Base-by-base conservation (phyloP, 768 basidiomycete genomes). In the Boletus huronensis region DNA sequence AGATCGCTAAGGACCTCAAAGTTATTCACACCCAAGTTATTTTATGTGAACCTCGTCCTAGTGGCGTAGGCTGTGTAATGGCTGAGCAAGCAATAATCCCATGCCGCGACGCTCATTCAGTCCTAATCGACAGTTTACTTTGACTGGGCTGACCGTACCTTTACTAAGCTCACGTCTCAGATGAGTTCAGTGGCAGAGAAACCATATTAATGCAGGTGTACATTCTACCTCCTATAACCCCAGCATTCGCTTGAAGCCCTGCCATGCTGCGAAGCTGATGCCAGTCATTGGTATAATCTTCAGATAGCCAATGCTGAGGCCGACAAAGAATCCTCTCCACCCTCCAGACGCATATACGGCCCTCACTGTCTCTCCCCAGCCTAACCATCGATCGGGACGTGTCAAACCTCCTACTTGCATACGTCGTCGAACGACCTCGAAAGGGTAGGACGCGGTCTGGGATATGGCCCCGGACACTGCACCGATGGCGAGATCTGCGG, bases 221-320 rank as follows among this genome's bases (percentile, higher is more conserved):
- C 29, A 48, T 26, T 58, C 54, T 52, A 56, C 29, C 41, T 45
- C 55, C 62, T 70, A 72, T 43, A 72, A 31, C 3, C 57, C 73
- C 19, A 73, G 28, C 42, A 60, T 40, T 28, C 63, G 58, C 50
- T 67, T 73, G 56, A 69, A 66, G 13, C 60, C 55, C 69, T 94
- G 89, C 94, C 94, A 97, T n/a, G 87, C 88, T 10, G 91, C 79
- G 64, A 87, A 96, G 69, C 88, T 90, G 52, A 96, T 87, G 54
- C 93, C 92, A 23, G 87, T 96, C 94, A 98, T 96, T 13, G 96
- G 96, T 54, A 97, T 82, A 39, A 96, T 84, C 78, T 98, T 98
- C 51, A 98, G 63, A 72, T 92, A 97, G 2, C 96, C 96, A 61
- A 98, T 90, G 52, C 85, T 82, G 57, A 98, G 73, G 0, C 96